Percentiles rank a stretch among this genome's conserved stretches.
These are phyloP conservation scores for Hypoxylon fragiforme DNA, from an alignment of 495 filamentous ascomycete species.

Conservation along the genomic window DNA sequence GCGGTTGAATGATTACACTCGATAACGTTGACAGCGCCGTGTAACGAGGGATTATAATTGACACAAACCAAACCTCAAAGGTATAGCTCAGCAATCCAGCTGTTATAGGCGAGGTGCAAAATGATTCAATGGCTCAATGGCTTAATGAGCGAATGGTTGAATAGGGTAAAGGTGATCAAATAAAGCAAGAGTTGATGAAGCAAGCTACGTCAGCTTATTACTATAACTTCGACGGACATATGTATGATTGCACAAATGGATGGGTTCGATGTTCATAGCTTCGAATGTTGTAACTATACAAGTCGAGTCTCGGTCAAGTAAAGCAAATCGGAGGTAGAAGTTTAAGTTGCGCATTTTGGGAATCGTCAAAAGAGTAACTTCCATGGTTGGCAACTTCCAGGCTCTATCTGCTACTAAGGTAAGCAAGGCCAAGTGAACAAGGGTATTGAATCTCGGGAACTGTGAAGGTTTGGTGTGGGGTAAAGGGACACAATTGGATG, in stretches of 20 bases:
- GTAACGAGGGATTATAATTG: constrained; percentile 6
- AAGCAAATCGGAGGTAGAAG: constrained; percentile 3
- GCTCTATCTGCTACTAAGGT: neutral
- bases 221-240: constrained; percentile 4
- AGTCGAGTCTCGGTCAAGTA: no score
- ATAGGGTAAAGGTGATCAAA: neutral
- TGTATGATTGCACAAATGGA: neutral
- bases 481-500: constrained; percentile 18
- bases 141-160: neutral
- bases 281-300: neutral
- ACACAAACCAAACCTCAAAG: no score
- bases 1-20: no score
- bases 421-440: constrained; percentile 3
- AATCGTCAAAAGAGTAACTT: constrained; percentile 17
- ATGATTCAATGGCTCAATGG: no score
- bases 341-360: constrained; percentile 17
- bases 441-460: constrained; percentile 19
- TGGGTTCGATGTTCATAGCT: neutral
- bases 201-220: constrained; percentile 18
- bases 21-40: neutral
- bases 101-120: no score
- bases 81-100: no score
- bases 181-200: neutral
- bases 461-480: constrained; percentile 23
- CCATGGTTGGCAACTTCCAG: constrained; percentile 13